Evolutionary conservation across 306 rosid species (phyloP).

Genomic region (Benincasa hispida): DNA sequence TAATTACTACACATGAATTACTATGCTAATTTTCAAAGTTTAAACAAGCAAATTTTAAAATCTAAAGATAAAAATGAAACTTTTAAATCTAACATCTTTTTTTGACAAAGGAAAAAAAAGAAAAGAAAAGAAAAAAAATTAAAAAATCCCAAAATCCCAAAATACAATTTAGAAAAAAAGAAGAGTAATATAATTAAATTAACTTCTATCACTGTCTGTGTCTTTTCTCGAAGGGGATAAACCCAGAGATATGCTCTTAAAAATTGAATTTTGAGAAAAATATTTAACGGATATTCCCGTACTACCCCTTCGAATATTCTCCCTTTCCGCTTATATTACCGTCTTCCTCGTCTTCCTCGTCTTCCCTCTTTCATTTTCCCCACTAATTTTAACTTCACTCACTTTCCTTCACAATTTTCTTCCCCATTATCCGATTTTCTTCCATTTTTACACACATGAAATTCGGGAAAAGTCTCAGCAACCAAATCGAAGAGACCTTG

Average conservation of each 20-base stretch:
- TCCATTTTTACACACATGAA: slow-evolving; percentile 29
- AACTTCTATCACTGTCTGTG: background rate
- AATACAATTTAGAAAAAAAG: too few species aligned
- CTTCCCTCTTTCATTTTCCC: background rate
- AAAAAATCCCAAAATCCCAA: too few species aligned
- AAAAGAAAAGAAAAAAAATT: too few species aligned
- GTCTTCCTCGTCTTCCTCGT: background rate
- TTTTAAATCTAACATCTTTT: too few species aligned
- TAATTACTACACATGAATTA: too few species aligned
- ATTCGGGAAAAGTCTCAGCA: slow-evolving; percentile 84
- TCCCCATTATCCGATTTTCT: too few species aligned
- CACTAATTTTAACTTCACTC: background rate
- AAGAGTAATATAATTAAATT: too few species aligned
- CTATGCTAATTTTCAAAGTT: too few species aligned
- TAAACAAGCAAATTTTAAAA: too few species aligned
- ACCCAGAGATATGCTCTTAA: slow-evolving; percentile 1
- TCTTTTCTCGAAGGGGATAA: background rate
- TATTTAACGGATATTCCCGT: slow-evolving; percentile 11
- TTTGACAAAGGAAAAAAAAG: too few species aligned
- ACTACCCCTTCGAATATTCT: slow-evolving; percentile 15
- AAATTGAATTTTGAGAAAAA: background rate
- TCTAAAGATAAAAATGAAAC: too few species aligned
- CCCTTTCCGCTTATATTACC: background rate
- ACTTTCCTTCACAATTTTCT: background rate
- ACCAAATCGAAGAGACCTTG: slow-evolving; percentile 77